A percentile compares a stretch with the other conserved stretches of the same genome.
phyloP scores from a whole-genome alignment of 139 green algal species.

The Chlorella vulgaris region DNA sequence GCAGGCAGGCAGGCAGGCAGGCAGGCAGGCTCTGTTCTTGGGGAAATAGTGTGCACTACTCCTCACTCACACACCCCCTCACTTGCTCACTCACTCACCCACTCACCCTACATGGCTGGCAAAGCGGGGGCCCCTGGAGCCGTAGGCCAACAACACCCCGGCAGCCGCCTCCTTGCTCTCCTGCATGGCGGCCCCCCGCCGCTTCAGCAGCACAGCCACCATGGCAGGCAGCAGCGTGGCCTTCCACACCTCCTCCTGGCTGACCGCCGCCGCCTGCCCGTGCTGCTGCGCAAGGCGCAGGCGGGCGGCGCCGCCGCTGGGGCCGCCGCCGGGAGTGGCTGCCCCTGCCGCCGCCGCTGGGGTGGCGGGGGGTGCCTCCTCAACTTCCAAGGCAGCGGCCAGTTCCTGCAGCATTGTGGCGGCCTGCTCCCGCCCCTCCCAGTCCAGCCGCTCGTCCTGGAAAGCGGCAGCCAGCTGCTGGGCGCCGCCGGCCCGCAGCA shows the following conservation, averaged over 20 bases:
- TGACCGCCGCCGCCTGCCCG: no score
- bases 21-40: no score
- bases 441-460: background rate
- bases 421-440: conserved; percentile 27
- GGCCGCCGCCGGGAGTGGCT: background rate
- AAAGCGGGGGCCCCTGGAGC: background rate
- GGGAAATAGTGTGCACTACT: no score
- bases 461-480: conserved; percentile 7
- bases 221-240: conserved; percentile 16
- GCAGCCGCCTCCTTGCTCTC: conserved; percentile 33
- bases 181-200: conserved; percentile 1
- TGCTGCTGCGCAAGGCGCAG: background rate
- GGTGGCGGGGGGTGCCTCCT: no score
- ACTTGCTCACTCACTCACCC: background rate
- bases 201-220: conserved; percentile 1
- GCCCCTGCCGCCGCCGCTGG: no score
- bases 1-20: no score
- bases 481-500: conserved; percentile 18
- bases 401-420: conserved; percentile 29
- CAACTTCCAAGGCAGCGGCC: conserved; percentile 13
- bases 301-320: background rate
- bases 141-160: background rate
- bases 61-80: no score
- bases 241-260: background rate
- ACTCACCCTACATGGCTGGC: background rate